Evolutionary conservation across 345 rosid genomes (phyloP).

Genomic region (Lumnitzera littorea): DNA sequence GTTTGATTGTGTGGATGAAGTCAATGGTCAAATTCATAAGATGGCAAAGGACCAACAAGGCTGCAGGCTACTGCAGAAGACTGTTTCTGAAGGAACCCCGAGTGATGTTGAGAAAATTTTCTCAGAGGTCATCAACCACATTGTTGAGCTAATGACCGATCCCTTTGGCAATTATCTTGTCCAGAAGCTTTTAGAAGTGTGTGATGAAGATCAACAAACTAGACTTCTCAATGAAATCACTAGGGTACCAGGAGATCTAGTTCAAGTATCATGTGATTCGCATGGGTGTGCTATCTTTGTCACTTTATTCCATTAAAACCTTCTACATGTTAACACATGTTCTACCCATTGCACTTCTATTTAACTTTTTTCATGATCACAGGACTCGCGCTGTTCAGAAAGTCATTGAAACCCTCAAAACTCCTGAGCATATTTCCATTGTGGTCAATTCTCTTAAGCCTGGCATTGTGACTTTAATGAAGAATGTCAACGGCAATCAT

Average conservation of each 20-base stretch:
- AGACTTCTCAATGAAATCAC: conserved; percentile 49
- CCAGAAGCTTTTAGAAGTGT: conserved; percentile 79
- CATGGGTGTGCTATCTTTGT: conserved; percentile 46
- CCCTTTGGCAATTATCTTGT: conserved; percentile 79
- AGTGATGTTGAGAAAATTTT: conserved; percentile 65
- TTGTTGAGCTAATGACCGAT: conserved; percentile 71
- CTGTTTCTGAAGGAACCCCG: conserved; percentile 49
- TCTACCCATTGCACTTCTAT: background rate
- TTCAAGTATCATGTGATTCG: conserved; percentile 71
- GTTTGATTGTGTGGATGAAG: conserved; percentile 44
- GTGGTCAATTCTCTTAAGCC: conserved; percentile 58
- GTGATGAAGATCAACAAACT: conserved; percentile 55
- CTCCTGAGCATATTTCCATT: conserved; percentile 46
- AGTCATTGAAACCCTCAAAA: conserved; percentile 55
- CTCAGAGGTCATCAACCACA: conserved; percentile 52
- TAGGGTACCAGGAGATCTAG: conserved; percentile 48
- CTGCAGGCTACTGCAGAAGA: conserved; percentile 68
- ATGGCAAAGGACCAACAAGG: conserved; percentile 84
- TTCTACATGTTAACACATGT: background rate
- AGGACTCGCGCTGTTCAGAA: conserved; percentile 88
- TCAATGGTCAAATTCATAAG: conserved; percentile 43
- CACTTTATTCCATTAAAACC: conserved; percentile 1
- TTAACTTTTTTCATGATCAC: conserved; percentile 5
- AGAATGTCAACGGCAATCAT: conserved; percentile 72
- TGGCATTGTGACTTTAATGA: conserved; percentile 57